phyloP scores from a whole-genome alignment of 2,329 filamentous ascomycete genomes.

The Penicillium sclerotiorum region DNA sequence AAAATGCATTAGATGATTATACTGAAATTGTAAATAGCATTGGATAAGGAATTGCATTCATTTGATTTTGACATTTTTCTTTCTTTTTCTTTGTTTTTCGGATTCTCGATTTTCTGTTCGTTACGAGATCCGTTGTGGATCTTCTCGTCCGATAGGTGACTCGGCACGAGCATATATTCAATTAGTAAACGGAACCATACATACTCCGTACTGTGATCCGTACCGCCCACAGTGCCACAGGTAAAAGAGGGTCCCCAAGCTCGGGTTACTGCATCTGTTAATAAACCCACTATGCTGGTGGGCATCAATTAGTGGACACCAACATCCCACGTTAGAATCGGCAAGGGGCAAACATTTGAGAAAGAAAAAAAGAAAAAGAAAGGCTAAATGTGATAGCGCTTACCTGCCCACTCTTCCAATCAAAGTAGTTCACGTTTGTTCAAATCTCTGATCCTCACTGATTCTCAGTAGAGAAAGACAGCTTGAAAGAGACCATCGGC shows the following conservation, averaged over 20 bases:
- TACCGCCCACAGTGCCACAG: not conserved
- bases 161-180: too few relatives aligned
- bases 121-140: too few relatives aligned
- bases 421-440: not conserved
- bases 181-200: not conserved
- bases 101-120: not conserved
- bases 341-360: too few relatives aligned
- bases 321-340: not conserved
- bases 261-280: conserved; percentile 22
- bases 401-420: too few relatives aligned
- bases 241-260: not conserved
- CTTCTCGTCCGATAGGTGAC: too few relatives aligned
- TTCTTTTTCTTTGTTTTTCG: not conserved
- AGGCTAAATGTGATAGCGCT: too few relatives aligned
- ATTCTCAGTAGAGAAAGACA: too few relatives aligned
- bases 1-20: conserved; percentile 9
- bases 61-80: not conserved
- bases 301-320: not conserved
- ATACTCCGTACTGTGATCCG: not conserved
- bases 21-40: conserved; percentile 25
- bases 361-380: too few relatives aligned
- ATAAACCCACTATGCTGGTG: not conserved
- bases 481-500: too few relatives aligned
- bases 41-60: conserved; percentile 11
- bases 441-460: not conserved